These are phyloP conservation scores for Penicillium lividum DNA, from an alignment of 495 filamentous ascomycete species.

Conservation along the genomic window DNA sequence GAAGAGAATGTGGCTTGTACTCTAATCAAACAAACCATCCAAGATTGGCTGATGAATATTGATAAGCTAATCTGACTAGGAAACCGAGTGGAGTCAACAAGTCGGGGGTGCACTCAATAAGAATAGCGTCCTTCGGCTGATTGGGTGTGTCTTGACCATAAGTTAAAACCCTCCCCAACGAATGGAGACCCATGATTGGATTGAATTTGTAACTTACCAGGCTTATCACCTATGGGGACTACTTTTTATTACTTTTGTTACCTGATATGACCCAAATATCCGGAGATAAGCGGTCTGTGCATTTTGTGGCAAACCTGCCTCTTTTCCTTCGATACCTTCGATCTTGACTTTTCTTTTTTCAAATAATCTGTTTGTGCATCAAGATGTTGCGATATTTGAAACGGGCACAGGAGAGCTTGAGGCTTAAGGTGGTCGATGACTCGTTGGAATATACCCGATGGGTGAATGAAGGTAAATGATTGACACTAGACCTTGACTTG, in stretches of 20 bases:
- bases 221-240: background rate
- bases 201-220: background rate
- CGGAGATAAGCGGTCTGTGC: slow-evolving; percentile 3
- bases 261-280: background rate
- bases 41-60: slow-evolving; percentile 1
- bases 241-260: background rate
- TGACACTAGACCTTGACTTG: background rate
- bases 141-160: background rate
- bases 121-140: background rate
- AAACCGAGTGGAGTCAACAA: slow-evolving; percentile 4
- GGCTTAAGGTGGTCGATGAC: slow-evolving; percentile 6
- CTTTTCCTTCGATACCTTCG: background rate
- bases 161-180: background rate
- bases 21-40: background rate
- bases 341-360: background rate
- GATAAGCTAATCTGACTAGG: background rate
- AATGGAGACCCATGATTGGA: background rate
- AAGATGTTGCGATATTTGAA: slow-evolving; percentile 1
- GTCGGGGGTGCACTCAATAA: background rate
- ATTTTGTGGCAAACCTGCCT: background rate
- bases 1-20: background rate
- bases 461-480: slow-evolving; percentile 7
- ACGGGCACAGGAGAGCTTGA: slow-evolving; percentile 3
- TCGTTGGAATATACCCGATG: background rate
- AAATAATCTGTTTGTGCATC: background rate